phyloP scores from a whole-genome alignment of 495 filamentous ascomycete species.

The Annulohypoxylon stygium region DNA sequence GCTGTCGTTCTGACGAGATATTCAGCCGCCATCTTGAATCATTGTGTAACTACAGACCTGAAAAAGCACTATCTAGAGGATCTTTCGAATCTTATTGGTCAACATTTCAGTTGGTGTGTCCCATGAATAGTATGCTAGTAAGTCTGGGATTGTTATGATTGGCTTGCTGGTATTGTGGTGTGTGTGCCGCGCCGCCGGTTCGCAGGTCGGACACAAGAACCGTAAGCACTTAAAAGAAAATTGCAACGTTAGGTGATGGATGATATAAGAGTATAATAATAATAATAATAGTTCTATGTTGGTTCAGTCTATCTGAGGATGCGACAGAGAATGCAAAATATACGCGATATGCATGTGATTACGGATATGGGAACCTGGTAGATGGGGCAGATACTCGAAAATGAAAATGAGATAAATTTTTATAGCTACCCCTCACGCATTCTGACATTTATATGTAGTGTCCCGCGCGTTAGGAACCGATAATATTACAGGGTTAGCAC shows the following conservation, averaged over 20 bases:
- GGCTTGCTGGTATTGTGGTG: not conserved
- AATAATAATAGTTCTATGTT: not conserved
- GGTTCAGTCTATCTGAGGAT: not conserved
- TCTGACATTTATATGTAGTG: not conserved
- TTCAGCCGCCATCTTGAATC: not conserved
- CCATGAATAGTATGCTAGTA: not conserved
- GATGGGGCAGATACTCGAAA: not conserved
- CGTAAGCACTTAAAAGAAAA: constrained; percentile 1
- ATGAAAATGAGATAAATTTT: not conserved
- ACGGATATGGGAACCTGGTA: not conserved
- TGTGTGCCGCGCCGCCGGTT: not conserved
- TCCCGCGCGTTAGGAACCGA: not conserved
- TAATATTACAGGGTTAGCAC: not conserved
- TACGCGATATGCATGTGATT: not conserved
- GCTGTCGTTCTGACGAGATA: not conserved
- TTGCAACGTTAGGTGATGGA: not conserved
- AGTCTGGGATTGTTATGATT: not conserved
- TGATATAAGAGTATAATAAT: not conserved
- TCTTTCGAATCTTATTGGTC: constrained; percentile 1
- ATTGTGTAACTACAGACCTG: not conserved
- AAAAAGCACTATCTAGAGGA: not conserved
- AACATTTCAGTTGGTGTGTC: not conserved
- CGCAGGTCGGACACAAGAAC: not conserved
- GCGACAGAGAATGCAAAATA: not conserved
- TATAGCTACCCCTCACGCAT: constrained; percentile 7